Percentiles rank a stretch among this genome's conserved stretches.
These are phyloP conservation scores for Diaporthe humulicola DNA, from an alignment of 2,329 filamentous ascomycete species.

Conservation along the genomic window DNA sequence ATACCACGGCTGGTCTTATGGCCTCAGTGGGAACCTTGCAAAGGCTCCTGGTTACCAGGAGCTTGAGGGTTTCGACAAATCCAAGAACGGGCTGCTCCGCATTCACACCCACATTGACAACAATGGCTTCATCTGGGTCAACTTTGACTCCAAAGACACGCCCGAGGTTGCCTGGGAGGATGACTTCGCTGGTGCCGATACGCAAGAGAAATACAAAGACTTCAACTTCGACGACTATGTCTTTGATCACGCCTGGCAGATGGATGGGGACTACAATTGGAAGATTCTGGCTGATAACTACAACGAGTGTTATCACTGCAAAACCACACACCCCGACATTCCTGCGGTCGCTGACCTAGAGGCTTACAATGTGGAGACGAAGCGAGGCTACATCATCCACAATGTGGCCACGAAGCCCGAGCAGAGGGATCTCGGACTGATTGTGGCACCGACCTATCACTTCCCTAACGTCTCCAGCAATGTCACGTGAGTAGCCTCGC, in stretches of 20 bases:
- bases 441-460: conserved; percentile 61
- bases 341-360: conserved; percentile 68
- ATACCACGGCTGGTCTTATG: conserved; percentile 67
- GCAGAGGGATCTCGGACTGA: conserved; percentile 61
- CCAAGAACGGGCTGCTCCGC: conserved; percentile 67
- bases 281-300: conserved; percentile 74
- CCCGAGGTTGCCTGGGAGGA: conserved; percentile 65
- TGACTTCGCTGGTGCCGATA: conserved; percentile 63
- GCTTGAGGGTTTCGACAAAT: conserved; percentile 67
- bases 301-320: conserved; percentile 76
- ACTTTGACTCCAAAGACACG: conserved; percentile 61
- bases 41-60: conserved; percentile 72
- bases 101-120: conserved; percentile 67
- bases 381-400: conserved; percentile 64
- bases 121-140: conserved; percentile 71
- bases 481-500: conserved; percentile 57
- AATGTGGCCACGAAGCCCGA: conserved; percentile 60
- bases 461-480: conserved; percentile 66
- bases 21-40: conserved; percentile 67
- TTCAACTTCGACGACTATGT: conserved; percentile 66
- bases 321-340: conserved; percentile 70
- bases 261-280: conserved; percentile 71
- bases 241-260: conserved; percentile 70
- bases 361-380: conserved; percentile 65
- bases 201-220: conserved; percentile 57